Conservation (phyloP, 257 asterid genomes). For the Echium plantagineum region DNA sequence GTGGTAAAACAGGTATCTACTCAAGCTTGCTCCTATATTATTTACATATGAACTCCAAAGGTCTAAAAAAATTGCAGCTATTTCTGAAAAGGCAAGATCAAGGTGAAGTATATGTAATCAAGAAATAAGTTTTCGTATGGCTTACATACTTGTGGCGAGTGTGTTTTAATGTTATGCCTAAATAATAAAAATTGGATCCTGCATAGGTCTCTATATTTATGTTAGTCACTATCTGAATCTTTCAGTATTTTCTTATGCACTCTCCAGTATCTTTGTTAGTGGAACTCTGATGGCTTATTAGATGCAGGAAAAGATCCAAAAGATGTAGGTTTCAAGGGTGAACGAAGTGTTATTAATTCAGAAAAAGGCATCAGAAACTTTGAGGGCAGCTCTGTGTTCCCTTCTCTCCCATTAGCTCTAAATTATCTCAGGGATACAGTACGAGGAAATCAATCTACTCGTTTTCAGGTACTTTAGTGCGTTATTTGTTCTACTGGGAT, state of each 20-base stretch:
- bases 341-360: slow-evolving; percentile 23
- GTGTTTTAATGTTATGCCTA: no score
- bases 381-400: slow-evolving; percentile 52
- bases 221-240: neutral
- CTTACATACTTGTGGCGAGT: no score
- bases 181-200: no score
- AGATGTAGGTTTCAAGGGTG: slow-evolving; percentile 28
- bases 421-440: slow-evolving; percentile 59
- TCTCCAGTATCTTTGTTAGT: neutral
- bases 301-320: slow-evolving; percentile 44
- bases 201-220: no score
- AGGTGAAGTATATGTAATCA: no score
- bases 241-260: neutral
- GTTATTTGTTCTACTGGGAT: neutral
- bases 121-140: neutral
- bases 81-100: no score
- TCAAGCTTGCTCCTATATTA: neutral
- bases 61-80: neutral
- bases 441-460: slow-evolving; percentile 44
- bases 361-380: slow-evolving; percentile 30
- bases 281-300: slow-evolving; percentile 4
- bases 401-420: slow-evolving; percentile 66
- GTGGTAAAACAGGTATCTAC: slow-evolving; percentile 37
- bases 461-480: slow-evolving; percentile 39
- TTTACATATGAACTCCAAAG: neutral